Conservation (phyloP, 495 filamentous ascomycete genomes). For the Hypoxylon perforatum region DNA sequence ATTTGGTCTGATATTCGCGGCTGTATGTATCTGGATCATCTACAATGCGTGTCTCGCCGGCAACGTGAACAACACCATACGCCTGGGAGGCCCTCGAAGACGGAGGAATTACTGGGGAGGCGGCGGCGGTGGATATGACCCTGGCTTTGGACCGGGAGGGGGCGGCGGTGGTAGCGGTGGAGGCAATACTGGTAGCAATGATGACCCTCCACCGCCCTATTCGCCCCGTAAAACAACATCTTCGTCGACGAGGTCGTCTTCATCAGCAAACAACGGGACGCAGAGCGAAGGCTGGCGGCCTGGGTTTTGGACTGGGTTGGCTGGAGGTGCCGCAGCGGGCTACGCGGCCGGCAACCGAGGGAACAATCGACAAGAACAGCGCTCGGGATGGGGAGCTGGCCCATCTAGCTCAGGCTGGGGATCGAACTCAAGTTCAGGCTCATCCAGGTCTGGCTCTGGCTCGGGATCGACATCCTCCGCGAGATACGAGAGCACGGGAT, state of each 20-base stretch:
- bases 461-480: conserved; percentile 61
- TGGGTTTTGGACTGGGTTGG: conserved; percentile 87
- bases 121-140: conserved; percentile 46
- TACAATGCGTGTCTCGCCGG: conserved; percentile 53
- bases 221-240: conserved; percentile 55
- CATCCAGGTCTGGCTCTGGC: conserved; percentile 50
- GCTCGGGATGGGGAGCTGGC: conserved; percentile 52
- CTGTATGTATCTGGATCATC: conserved; percentile 63
- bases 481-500: conserved; percentile 84
- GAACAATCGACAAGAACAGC: conserved; percentile 43
- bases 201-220: conserved; percentile 69
- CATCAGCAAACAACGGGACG: conserved; percentile 47
- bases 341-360: conserved; percentile 73
- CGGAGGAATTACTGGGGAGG: conserved; percentile 38
- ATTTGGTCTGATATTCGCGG: conserved; percentile 50
- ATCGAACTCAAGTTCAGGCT: conserved; percentile 47
- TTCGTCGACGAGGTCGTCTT: conserved; percentile 41
- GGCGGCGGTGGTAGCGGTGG: conserved; percentile 56
- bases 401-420: conserved; percentile 46
- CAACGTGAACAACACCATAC: conserved; percentile 1
- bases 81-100: conserved; percentile 13
- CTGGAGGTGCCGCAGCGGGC: conserved; percentile 74
- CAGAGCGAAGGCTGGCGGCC: conserved; percentile 73
- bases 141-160: conserved; percentile 55
- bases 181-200: conserved; percentile 61